These are phyloP conservation scores for Globisporangium echinulatum DNA, from an alignment of 352 stramenopile genomes.

Conservation along the genomic window DNA sequence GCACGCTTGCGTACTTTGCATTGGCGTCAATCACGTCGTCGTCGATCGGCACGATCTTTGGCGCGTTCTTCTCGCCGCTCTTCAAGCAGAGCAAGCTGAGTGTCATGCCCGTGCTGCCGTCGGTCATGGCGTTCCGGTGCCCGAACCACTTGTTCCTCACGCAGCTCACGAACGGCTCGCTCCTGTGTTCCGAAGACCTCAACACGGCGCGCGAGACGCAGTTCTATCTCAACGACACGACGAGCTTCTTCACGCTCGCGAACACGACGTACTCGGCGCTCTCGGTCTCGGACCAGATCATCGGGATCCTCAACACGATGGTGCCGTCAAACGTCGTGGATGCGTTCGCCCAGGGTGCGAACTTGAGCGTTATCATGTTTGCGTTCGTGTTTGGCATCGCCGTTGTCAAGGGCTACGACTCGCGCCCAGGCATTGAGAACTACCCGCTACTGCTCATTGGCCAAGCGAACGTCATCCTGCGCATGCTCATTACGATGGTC, in stretches of 20 bases:
- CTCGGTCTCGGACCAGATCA: slow-evolving; percentile 63
- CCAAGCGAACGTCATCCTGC: slow-evolving; percentile 60
- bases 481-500: slow-evolving; percentile 68
- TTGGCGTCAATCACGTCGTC: slow-evolving; percentile 24
- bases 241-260: slow-evolving; percentile 30
- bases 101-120: slow-evolving; percentile 4
- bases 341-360: slow-evolving; percentile 45
- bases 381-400: slow-evolving; percentile 60
- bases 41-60: slow-evolving; percentile 25
- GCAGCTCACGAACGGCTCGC: slow-evolving; percentile 19
- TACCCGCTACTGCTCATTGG: slow-evolving; percentile 61
- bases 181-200: slow-evolving; percentile 38
- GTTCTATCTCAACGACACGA: slow-evolving; percentile 55
- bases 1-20: slow-evolving; percentile 24
- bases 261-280: slow-evolving; percentile 34
- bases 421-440: slow-evolving; percentile 40
- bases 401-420: slow-evolving; percentile 53
- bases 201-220: slow-evolving; percentile 20
- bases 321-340: slow-evolving; percentile 70
- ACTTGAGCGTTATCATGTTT: slow-evolving; percentile 73
- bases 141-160: slow-evolving; percentile 36
- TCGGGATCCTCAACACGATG: slow-evolving; percentile 53
- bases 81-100: slow-evolving; percentile 7
- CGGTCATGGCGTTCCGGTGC: slow-evolving; percentile 40
- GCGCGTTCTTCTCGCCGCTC: slow-evolving; percentile 19